Conservation (phyloP, 495 filamentous ascomycete genomes). For the Aspergillus asperescens region DNA sequence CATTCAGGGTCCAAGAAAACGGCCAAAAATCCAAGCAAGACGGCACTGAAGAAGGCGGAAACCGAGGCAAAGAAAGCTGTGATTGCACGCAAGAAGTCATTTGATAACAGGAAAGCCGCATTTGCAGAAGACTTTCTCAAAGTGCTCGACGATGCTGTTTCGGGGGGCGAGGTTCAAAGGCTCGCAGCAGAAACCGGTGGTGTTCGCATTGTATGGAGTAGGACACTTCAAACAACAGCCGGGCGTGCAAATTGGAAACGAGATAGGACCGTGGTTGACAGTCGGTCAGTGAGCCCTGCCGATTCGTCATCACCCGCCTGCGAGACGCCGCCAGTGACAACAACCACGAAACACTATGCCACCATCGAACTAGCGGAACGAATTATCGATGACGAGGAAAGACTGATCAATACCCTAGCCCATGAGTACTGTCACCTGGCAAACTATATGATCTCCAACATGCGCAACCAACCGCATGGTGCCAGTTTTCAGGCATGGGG, state of each 20-base stretch:
- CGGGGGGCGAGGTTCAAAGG: slow-evolving; percentile 52
- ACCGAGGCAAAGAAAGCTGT: slow-evolving; percentile 39
- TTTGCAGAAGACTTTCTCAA: slow-evolving; percentile 64
- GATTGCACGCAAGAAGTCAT: slow-evolving; percentile 52
- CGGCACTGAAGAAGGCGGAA: slow-evolving; percentile 40
- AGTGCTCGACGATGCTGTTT: slow-evolving; percentile 66
- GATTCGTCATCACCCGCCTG: neutral
- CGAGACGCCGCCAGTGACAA: neutral
- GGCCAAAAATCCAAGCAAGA: slow-evolving; percentile 39
- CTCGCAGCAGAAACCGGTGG: slow-evolving; percentile 67
- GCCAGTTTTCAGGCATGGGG: slow-evolving; percentile 75
- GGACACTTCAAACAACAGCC: slow-evolving; percentile 79
- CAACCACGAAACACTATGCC: slow-evolving; percentile 58
- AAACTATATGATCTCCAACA: slow-evolving; percentile 72
- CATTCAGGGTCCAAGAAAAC: slow-evolving; percentile 12
- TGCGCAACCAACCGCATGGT: slow-evolving; percentile 71
- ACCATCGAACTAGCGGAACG: slow-evolving; percentile 84
- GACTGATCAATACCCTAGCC: slow-evolving; percentile 78
- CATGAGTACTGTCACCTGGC: slow-evolving; percentile 96
- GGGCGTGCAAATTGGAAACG: slow-evolving; percentile 79
- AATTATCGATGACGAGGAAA: slow-evolving; percentile 70
- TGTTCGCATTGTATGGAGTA: slow-evolving; percentile 74
- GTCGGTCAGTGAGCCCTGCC: neutral
- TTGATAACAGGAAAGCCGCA: slow-evolving; percentile 58
- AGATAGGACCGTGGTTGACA: slow-evolving; percentile 27